Conservation (phyloP, 2,329 filamentous ascomycete genomes). For the Grosmannia penicillata region DNA sequence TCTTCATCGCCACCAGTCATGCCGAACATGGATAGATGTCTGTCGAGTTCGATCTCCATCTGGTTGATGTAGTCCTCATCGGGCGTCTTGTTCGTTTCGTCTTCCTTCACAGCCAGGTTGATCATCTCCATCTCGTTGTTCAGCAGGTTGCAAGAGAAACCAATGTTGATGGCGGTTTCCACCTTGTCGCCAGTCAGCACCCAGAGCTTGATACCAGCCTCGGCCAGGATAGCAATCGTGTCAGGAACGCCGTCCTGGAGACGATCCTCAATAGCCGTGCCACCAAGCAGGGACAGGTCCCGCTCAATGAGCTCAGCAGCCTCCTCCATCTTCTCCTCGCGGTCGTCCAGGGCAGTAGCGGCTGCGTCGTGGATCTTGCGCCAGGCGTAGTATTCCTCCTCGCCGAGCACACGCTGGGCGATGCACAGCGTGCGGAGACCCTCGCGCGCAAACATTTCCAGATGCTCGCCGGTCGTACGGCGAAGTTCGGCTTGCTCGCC, state of each 20-base stretch:
- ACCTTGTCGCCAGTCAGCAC: slow-evolving; percentile 97
- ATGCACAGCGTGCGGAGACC: slow-evolving; percentile 91
- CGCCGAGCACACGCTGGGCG: slow-evolving; percentile 63
- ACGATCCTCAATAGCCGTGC: slow-evolving; percentile 93
- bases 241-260: slow-evolving; percentile 95
- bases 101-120: slow-evolving; percentile 71
- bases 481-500: slow-evolving; percentile 79
- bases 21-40: slow-evolving; percentile 55
- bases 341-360: slow-evolving; percentile 65
- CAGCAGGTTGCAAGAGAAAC: slow-evolving; percentile 94
- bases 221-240: slow-evolving; percentile 77
- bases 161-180: slow-evolving; percentile 98
- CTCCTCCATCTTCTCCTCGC: slow-evolving; percentile 85
- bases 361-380: slow-evolving; percentile 77
- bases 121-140: slow-evolving; percentile 98
- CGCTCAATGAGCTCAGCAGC: slow-evolving; percentile 86
- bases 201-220: slow-evolving; percentile 97
- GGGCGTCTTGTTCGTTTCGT: slow-evolving; percentile 34
- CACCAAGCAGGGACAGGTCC: slow-evolving; percentile 73
- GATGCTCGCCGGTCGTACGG: slow-evolving; percentile 72
- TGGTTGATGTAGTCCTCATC: slow-evolving; percentile 37
- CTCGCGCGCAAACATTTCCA: slow-evolving; percentile 94
- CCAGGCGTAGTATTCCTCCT: slow-evolving; percentile 76
- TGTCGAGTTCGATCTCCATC: slow-evolving; percentile 59
- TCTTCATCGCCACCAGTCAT: slow-evolving; percentile 79